Evolutionary conservation across 208 protist genomes (phyloP), one percentile per base, ranked within the genome.

Genomic region (Zelonia costaricensis): DNA sequence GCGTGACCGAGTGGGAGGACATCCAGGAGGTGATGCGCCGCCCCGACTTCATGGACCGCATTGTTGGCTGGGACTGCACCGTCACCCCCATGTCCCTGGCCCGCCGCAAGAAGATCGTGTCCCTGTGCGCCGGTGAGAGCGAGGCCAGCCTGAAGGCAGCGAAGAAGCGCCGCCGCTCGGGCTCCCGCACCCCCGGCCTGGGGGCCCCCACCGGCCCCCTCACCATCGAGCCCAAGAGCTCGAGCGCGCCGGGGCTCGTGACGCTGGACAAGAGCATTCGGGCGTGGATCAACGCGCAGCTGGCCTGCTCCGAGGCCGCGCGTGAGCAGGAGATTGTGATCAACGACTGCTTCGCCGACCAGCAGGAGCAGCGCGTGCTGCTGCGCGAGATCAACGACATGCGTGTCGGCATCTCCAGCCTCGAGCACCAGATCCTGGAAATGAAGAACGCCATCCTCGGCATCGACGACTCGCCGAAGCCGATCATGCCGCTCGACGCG

Each of bases 301-400:
- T 93, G 25, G 62, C 61, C 31, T 86, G 79, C 70, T 86, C 78
- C 42, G 72, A 76, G 23, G 82, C 78, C 13, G 75, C 74, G 1
- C 74, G 84, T 30, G 62, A 62, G 28, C 80, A 86, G 77, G 82
- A 84, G 45, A 46, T 40, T 15, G 56, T 80, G 22, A 66, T 88
- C 23, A 83, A 88, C 35, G 70, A 82, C 60, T 93, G 80, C 74
- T 84, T 90, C 61, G 61, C 54, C 22, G 80, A 90, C 33, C 72
- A 81, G 58, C 82, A 90, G 70, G 80, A 93, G 66, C 86, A 93
- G 69, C 72, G 82, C 33, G 61, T 77, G 33, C 70, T 82, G 46
- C 67, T 90, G 47, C 78, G 77, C 53, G 82, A 89, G 76, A 76
- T 93, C 25, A 93, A 93, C 63, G 74, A 77, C 69, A 76, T 86